Conservation (phyloP, 2,329 filamentous ascomycete genomes). For the Cryphonectria japonica region DNA sequence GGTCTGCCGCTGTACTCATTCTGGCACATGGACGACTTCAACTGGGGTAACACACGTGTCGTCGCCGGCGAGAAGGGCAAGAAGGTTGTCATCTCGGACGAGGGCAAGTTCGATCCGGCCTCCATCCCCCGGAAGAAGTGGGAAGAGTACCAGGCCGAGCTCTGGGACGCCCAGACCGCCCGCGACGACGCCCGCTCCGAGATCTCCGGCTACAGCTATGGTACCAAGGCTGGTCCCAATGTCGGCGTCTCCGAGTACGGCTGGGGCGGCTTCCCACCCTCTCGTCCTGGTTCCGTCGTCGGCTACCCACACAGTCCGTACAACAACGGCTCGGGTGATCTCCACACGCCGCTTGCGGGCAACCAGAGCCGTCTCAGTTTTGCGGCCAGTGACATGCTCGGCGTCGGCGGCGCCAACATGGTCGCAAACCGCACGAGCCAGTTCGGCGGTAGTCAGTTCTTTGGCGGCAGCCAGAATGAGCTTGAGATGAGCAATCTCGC, state of each 20-base stretch:
- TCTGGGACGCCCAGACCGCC: conserved; percentile 93
- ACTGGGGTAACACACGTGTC: conserved; percentile 98
- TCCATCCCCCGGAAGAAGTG: conserved; percentile 97
- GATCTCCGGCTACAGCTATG: conserved; percentile 91
- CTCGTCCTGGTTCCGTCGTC: conserved; percentile 59
- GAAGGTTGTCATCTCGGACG: conserved; percentile 91
- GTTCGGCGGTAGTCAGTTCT: conserved; percentile 62
- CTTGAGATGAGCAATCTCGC: conserved; percentile 76
- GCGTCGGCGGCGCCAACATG: conserved; percentile 11
- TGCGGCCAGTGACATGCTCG: conserved; percentile 69
- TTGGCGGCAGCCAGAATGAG: conserved; percentile 62
- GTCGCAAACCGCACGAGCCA: conserved; percentile 60
- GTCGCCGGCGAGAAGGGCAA: conserved; percentile 92
- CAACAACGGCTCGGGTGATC: conserved; percentile 53
- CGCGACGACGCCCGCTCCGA: conserved; percentile 83
- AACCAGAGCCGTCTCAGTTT: conserved; percentile 75
- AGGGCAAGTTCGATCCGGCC: conserved; percentile 94
- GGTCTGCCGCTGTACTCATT: conserved; percentile 91
- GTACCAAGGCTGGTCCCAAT: conserved; percentile 69
- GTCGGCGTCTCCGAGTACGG: conserved; percentile 70
- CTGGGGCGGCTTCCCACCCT: conserved; percentile 58
- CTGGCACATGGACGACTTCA: conserved; percentile 99
- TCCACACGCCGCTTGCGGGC: conserved; percentile 47
- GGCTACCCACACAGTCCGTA: conserved; percentile 52
- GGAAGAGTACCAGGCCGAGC: conserved; percentile 98